Evolutionary conservation across 2,329 filamentous ascomycete species (phyloP).

Genomic region (Teratosphaeria viscida): DNA sequence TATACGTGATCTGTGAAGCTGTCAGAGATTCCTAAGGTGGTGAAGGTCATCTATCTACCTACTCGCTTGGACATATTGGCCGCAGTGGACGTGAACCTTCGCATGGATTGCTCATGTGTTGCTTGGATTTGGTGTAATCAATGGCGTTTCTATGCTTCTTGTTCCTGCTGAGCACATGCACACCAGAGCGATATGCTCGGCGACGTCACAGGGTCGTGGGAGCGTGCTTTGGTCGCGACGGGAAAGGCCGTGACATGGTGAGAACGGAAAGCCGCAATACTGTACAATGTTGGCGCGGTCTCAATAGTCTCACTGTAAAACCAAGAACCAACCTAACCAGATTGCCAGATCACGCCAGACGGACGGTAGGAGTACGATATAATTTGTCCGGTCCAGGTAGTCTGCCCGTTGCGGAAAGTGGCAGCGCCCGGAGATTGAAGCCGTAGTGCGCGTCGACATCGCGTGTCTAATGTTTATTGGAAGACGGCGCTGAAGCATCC

Average conservation of each 20-base stretch:
- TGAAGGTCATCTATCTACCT: background rate
- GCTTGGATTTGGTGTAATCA: background rate
- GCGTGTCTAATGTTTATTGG: background rate
- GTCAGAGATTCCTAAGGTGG: background rate
- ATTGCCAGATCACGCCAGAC: background rate
- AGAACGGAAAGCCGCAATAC: background rate
- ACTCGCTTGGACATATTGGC: slow-evolving; percentile 22
- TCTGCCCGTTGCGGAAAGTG: background rate
- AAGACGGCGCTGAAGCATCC: background rate
- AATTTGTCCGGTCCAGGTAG: background rate
- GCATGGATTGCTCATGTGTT: background rate
- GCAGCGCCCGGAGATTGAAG: background rate
- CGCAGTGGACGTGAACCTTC: slow-evolving; percentile 1
- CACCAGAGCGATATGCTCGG: background rate
- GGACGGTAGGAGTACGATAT: background rate
- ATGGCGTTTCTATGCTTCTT: background rate
- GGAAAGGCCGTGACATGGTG: background rate
- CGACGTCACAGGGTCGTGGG: background rate
- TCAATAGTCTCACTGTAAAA: background rate
- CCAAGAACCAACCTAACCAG: background rate
- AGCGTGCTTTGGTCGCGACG: background rate
- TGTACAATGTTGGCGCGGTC: background rate
- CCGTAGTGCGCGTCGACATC: background rate
- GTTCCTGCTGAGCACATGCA: background rate
- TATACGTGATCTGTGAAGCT: slow-evolving; percentile 34